phyloP scores from a whole-genome alignment of 768 basidiomycete species.

The Pleurotus tuber-regium region DNA sequence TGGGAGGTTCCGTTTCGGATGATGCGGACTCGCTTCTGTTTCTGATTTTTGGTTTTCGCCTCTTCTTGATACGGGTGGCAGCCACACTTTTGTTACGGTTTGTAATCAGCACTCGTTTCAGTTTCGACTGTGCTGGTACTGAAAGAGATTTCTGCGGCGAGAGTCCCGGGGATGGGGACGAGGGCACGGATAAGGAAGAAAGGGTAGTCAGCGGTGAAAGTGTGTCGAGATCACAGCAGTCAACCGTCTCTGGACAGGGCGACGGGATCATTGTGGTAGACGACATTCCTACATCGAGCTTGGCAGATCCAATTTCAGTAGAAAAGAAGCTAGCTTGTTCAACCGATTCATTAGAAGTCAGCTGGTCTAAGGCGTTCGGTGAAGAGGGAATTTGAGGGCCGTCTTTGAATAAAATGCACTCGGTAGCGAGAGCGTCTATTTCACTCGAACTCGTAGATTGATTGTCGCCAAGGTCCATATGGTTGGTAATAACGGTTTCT shows the following conservation, averaged over 20 bases:
- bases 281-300: no score
- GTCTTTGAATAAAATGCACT: no score
- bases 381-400: no score
- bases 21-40: not conserved
- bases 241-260: not conserved
- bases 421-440: not conserved
- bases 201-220: constrained; percentile 2
- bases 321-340: no score
- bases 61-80: constrained; percentile 9
- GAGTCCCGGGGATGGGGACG: not conserved
- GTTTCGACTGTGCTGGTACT: not conserved
- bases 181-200: not conserved
- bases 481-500: no score
- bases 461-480: no score
- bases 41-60: constrained; percentile 5
- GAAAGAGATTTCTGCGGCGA: not conserved
- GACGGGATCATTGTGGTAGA: no score
- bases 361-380: no score
- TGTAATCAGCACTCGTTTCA: not conserved
- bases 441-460: no score
- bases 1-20: not conserved
- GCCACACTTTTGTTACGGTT: not conserved
- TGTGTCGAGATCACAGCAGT: not conserved
- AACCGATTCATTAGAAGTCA: no score
- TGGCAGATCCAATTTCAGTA: no score